Evolutionary conservation across 192 early-diverging fungal genomes (phyloP).

Genomic region (Diversispora epigaea): DNA sequence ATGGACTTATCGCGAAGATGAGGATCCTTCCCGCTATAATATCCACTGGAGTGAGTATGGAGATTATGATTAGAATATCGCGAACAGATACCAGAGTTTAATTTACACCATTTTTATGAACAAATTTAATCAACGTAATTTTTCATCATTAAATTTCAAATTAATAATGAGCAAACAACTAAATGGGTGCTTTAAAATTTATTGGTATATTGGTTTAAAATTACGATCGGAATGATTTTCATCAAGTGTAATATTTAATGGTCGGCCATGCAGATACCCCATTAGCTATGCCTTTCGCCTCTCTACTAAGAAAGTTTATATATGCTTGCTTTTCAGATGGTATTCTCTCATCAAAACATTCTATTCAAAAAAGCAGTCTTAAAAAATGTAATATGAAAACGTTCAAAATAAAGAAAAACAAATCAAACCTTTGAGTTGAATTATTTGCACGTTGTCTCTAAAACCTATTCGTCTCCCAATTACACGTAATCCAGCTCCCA

Average conservation of each 20-base stretch:
- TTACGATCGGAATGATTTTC: slow-evolving; percentile 15
- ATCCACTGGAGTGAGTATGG: neutral
- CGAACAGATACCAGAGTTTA: slow-evolving; percentile 16
- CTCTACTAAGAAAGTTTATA: slow-evolving; percentile 22
- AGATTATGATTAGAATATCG: slow-evolving; percentile 2
- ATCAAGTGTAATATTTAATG: slow-evolving; percentile 21
- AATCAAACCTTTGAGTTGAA: slow-evolving; percentile 21
- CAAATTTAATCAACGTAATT: slow-evolving; percentile 2
- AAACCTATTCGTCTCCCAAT: slow-evolving; percentile 18
- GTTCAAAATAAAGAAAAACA: slow-evolving; percentile 21
- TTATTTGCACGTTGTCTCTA: slow-evolving; percentile 23
- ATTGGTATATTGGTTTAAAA: slow-evolving; percentile 13
- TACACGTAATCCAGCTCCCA: slow-evolving; percentile 17
- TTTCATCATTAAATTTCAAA: slow-evolving; percentile 2
- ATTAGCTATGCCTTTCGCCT: no score
- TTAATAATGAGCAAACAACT: slow-evolving; percentile 16
- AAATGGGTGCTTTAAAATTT: slow-evolving; percentile 9
- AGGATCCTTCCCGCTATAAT: slow-evolving; percentile 15
- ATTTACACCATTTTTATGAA: slow-evolving; percentile 23
- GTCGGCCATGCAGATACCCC: no score
- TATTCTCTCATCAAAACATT: slow-evolving; percentile 15
- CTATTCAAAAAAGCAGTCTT: slow-evolving; percentile 18
- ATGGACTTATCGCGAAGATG: slow-evolving; percentile 26
- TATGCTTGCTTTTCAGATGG: slow-evolving; percentile 23
- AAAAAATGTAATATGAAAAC: slow-evolving; percentile 23